These are phyloP conservation scores for Paramecium primaurelia DNA, from an alignment of 73 alveolate species.

Conservation along the genomic window DNA sequence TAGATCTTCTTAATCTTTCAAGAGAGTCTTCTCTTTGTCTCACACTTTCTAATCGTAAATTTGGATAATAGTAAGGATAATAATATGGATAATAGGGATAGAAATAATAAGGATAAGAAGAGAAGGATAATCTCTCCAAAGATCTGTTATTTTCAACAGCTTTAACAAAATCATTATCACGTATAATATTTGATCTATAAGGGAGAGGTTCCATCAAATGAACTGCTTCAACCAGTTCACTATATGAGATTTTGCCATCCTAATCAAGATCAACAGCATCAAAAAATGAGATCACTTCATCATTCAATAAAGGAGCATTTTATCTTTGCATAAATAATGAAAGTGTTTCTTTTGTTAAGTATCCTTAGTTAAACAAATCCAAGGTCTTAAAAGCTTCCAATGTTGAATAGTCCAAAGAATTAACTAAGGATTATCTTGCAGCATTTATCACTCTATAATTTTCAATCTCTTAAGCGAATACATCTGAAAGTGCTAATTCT, in stretches of 20 bases:
- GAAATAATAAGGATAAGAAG: not conserved
- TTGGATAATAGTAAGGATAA: slow-evolving; percentile 35
- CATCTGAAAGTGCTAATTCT: not conserved
- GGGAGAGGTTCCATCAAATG: slow-evolving; percentile 41
- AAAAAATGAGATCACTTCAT: not conserved
- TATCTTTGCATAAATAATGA: not conserved
- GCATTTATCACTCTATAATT: not conserved
- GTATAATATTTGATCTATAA: not conserved
- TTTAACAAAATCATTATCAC: not conserved
- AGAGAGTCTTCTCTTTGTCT: slow-evolving; percentile 21
- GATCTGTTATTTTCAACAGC: slow-evolving; percentile 27
- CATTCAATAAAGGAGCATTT: not conserved
- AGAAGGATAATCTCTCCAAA: not conserved
- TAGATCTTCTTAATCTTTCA: slow-evolving; percentile 22
- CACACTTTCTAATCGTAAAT: not conserved
- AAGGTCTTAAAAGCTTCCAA: not conserved
- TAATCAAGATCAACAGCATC: slow-evolving; percentile 16
- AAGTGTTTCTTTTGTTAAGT: not conserved
- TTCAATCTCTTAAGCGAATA: not conserved
- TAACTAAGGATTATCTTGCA: not conserved
- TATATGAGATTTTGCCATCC: slow-evolving; percentile 26
- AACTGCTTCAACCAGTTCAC: slow-evolving; percentile 35
- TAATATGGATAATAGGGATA: slow-evolving; percentile 30
- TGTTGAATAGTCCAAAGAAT: not conserved
- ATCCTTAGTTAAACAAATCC: slow-evolving; percentile 8